Evolutionary conservation across 2,329 filamentous ascomycete genomes (phyloP).

Genomic region (Aspergillus pseudoterreus): DNA sequence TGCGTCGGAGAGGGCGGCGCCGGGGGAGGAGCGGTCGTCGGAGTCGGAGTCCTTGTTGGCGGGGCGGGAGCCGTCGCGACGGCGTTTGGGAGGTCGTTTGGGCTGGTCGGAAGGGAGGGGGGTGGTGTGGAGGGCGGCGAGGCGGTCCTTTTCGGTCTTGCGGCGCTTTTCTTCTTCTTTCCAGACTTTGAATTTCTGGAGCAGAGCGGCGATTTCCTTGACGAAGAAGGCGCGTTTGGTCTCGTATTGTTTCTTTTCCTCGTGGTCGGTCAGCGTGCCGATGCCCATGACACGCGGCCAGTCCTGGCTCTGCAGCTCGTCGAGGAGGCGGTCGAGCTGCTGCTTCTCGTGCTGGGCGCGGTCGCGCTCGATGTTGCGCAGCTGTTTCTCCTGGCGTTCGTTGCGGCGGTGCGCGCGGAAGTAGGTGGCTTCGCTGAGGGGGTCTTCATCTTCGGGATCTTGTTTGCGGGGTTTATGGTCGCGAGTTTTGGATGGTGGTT

Average conservation of each 20-base stretch:
- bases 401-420: constrained; percentile 58
- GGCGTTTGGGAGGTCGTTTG: constrained; percentile 21
- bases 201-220: constrained; percentile 71
- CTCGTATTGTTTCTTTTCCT: constrained; percentile 81
- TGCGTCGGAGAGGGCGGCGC: constrained; percentile 16
- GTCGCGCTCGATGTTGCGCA: constrained; percentile 65
- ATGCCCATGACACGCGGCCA: constrained; percentile 93
- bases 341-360: constrained; percentile 64
- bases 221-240: constrained; percentile 82
- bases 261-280: constrained; percentile 70
- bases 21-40: constrained; percentile 15
- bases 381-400: constrained; percentile 64
- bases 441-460: constrained; percentile 38
- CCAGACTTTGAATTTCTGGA: constrained; percentile 87
- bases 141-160: constrained; percentile 69
- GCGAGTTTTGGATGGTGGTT: constrained; percentile 13
- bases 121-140: not conserved
- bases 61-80: not conserved
- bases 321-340: constrained; percentile 65
- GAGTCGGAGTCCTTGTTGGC: constrained; percentile 31
- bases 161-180: constrained; percentile 83
- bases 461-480: not conserved
- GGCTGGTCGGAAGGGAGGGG: not conserved
- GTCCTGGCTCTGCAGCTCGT: constrained; percentile 83
- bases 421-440: constrained; percentile 54